Evolutionary conservation across 805 yeast genomes (phyloP), one percentile per base, ranked within the genome.

Genomic region (Nakazawaea wyomingensis): DNA sequence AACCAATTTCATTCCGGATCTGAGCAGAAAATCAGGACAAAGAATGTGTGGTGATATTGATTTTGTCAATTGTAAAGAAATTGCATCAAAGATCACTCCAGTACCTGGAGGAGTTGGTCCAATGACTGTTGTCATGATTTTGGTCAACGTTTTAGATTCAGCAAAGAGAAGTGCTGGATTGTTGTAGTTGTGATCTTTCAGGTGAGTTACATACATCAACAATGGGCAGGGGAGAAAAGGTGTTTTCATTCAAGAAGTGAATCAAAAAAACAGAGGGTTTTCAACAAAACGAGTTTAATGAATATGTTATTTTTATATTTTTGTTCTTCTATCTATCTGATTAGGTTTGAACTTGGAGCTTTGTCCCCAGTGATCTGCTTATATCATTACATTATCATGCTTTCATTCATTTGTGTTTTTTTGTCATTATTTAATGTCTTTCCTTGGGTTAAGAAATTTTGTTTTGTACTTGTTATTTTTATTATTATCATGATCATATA

Each of bases 41-140:
- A 75, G 77, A 59, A 70, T 84, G 62, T 89, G 82, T 42, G 95
- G 95, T 47, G 95, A 85, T 57, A 87, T 80, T 45, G 87, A 83
- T 45, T 83, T 71, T 50, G 78, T 71, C 37, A 64, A 72, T 29
- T 78, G 82, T 44, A 64, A 66, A 41, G 62, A 66, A 30, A 74
- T 69, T 50, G 81, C 89, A 4, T 69, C 81, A 6, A 71, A 72
- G 53, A 69, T 85, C 50, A 85, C 95, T n/a, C 95, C 95, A 8
- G 95, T 85, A 46, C 95, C 95, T 41, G 95, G 95, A 60, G 95
- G 95, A 51, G 95, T 85, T 50, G 95, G 95, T 41, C 95, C 95
- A 57, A 85, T 85, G 95, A 85, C 95, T 11, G 91, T 85, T 36
- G 93, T 93, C 21, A 81, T 82, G 78, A 68, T 85, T 44, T 76